Percentiles rank a stretch among this genome's conserved stretches.
Conservation (phyloP, 2,329 filamentous ascomycete species). For the Colletotrichum sp. region DNA sequence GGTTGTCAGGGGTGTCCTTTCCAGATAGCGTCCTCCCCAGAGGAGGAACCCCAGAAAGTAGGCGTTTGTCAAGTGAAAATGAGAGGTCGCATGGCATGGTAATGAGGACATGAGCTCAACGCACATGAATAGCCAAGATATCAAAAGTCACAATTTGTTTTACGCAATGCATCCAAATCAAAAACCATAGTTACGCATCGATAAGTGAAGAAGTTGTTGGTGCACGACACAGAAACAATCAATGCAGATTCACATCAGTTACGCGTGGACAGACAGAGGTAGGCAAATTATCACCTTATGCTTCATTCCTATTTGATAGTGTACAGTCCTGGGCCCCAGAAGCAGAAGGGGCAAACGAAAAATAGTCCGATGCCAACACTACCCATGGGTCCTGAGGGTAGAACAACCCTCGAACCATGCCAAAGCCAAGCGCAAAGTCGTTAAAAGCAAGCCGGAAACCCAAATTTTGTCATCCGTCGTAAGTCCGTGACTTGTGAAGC, state of each 20-base stretch:
- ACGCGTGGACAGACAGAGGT: neutral
- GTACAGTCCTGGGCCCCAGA: constrained; percentile 3
- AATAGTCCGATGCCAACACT: neutral
- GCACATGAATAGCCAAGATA: neutral
- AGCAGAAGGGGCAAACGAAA: neutral
- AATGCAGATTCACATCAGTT: neutral
- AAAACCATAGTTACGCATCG: neutral
- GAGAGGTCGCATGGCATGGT: neutral
- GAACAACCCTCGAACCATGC: constrained; percentile 4
- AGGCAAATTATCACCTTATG: neutral
- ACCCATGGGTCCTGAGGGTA: neutral
- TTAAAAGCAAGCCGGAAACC: constrained; percentile 14
- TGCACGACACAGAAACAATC: neutral
- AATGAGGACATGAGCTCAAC: neutral
- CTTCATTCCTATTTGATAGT: constrained; percentile 9
- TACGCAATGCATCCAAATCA: neutral
- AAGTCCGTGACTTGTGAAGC: neutral
- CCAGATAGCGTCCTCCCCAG: constrained; percentile 38
- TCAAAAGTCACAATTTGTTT: neutral
- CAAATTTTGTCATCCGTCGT: constrained; percentile 22
- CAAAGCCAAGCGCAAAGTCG: neutral
- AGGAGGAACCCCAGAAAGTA: neutral
- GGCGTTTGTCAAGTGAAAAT: neutral
- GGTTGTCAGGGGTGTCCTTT: constrained; percentile 51
- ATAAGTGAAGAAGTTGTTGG: neutral